Percentiles rank a stretch among this genome's conserved stretches.
phyloP scores from a whole-genome alignment of 1,284 basidiomycete species.

The Ceratobasidium sp. region DNA sequence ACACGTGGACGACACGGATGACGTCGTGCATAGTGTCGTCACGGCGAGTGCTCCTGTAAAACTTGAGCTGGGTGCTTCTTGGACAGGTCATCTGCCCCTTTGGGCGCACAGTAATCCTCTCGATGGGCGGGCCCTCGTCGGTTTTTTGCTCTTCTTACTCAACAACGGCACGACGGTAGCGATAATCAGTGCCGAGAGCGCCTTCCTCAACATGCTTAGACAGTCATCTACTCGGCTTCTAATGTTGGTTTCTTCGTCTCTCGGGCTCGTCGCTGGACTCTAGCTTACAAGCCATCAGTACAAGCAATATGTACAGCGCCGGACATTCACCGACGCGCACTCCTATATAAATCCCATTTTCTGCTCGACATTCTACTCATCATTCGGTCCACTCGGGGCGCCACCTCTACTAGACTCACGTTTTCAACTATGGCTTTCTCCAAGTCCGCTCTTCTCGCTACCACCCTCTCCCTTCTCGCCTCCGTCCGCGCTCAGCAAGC shows the following conservation, averaged over 20 bases:
- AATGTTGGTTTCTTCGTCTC: neutral
- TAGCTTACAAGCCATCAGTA: neutral
- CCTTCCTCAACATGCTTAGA: neutral
- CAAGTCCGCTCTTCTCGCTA: slow-evolving; percentile 18
- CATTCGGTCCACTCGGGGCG: neutral
- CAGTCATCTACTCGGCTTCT: neutral
- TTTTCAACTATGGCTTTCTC: slow-evolving; percentile 15
- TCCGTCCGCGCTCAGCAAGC: slow-evolving; percentile 23
- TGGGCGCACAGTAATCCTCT: no score
- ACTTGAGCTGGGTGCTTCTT: no score
- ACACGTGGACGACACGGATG: no score
- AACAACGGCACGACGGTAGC: no score
- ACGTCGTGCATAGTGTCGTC: no score
- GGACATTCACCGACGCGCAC: neutral
- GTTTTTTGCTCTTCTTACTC: no score
- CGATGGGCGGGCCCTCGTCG: no score
- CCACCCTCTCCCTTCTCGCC: slow-evolving; percentile 45
- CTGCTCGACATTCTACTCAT: neutral
- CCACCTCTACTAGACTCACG: neutral
- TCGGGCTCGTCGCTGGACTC: slow-evolving; percentile 1
- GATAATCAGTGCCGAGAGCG: neutral
- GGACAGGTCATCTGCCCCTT: no score
- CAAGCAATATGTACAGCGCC: neutral
- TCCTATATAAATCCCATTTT: neutral
- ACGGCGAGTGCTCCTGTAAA: no score